Evolutionary conservation across 306 rosid genomes (phyloP).

Genomic region (Corylus americana): DNA sequence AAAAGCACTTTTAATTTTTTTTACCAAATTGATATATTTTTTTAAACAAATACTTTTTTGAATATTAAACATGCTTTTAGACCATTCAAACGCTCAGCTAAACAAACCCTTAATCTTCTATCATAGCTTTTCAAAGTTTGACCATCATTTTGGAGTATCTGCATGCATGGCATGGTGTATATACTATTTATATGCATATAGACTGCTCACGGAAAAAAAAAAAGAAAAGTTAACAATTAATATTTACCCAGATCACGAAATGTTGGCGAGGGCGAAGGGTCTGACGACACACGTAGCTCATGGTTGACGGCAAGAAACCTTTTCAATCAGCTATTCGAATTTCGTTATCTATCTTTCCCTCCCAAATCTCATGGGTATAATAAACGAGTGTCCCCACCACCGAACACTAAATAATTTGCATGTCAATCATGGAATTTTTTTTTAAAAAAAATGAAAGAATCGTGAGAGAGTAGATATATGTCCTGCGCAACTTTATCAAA

Average conservation of each 20-base stretch:
- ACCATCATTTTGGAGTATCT: too few relatives aligned
- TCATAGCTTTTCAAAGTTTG: too few relatives aligned
- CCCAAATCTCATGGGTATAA: slow-evolving; percentile 35
- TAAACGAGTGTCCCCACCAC: slow-evolving; percentile 45
- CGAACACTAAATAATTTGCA: slow-evolving; percentile 38
- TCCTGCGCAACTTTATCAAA: slow-evolving; percentile 35
- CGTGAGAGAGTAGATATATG: slow-evolving; percentile 38
- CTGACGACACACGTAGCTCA: background rate
- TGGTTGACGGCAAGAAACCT: background rate
- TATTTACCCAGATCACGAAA: background rate
- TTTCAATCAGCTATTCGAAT: slow-evolving; percentile 32
- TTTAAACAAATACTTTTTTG: too few relatives aligned
- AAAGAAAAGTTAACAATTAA: background rate
- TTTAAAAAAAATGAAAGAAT: slow-evolving; percentile 32
- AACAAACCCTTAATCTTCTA: too few relatives aligned
- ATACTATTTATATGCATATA: too few relatives aligned
- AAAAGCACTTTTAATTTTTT: too few relatives aligned
- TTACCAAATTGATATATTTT: too few relatives aligned
- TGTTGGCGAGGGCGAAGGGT: background rate
- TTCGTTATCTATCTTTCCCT: slow-evolving; percentile 34
- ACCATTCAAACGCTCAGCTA: too few relatives aligned
- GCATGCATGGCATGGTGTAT: too few relatives aligned
- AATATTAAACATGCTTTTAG: too few relatives aligned
- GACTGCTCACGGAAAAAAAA: too few relatives aligned
- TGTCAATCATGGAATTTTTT: slow-evolving; percentile 43